A percentile compares a stretch with the other conserved stretches of the same genome.
phyloP scores from a whole-genome alignment of 2,329 filamentous ascomycete genomes.

The Coniella vitis region DNA sequence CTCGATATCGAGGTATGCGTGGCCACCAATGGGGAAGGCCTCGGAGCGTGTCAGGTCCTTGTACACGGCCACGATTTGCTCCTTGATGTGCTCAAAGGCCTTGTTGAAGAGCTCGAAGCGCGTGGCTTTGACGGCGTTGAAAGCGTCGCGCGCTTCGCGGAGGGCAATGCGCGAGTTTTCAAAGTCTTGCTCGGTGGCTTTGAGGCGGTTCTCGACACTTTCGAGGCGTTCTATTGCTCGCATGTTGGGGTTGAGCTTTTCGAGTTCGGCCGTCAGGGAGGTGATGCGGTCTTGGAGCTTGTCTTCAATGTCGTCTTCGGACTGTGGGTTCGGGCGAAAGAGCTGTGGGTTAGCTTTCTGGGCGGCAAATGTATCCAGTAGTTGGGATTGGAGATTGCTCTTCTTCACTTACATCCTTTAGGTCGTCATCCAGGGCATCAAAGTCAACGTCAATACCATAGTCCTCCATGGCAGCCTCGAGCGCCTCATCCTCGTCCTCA shows the following conservation, averaged over 20 bases:
- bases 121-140: slow-evolving; percentile 72
- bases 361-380: too few species aligned
- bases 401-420: slow-evolving; percentile 60
- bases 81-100: slow-evolving; percentile 89
- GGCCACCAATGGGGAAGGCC: slow-evolving; percentile 88
- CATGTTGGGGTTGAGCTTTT: slow-evolving; percentile 96
- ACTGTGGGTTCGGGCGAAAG: slow-evolving; percentile 33
- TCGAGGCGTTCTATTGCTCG: slow-evolving; percentile 88
- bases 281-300: slow-evolving; percentile 71
- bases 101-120: slow-evolving; percentile 91
- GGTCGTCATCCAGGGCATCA: slow-evolving; percentile 69
- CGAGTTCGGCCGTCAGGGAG: slow-evolving; percentile 68
- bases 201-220: slow-evolving; percentile 74
- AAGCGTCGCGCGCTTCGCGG: slow-evolving; percentile 71
- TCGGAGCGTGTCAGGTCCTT: slow-evolving; percentile 86
- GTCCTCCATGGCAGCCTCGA: slow-evolving; percentile 67
- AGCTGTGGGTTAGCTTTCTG: slow-evolving; percentile 22
- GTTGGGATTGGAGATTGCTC: neutral
- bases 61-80: slow-evolving; percentile 91
- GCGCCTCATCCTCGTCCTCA: slow-evolving; percentile 52
- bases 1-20: slow-evolving; percentile 80
- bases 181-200: slow-evolving; percentile 81
- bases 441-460: slow-evolving; percentile 91
- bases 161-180: slow-evolving; percentile 73
- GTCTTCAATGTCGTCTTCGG: slow-evolving; percentile 65